phyloP scores from a whole-genome alignment of 1,139 yeast species.

The Yamadazyma trypodendri region DNA sequence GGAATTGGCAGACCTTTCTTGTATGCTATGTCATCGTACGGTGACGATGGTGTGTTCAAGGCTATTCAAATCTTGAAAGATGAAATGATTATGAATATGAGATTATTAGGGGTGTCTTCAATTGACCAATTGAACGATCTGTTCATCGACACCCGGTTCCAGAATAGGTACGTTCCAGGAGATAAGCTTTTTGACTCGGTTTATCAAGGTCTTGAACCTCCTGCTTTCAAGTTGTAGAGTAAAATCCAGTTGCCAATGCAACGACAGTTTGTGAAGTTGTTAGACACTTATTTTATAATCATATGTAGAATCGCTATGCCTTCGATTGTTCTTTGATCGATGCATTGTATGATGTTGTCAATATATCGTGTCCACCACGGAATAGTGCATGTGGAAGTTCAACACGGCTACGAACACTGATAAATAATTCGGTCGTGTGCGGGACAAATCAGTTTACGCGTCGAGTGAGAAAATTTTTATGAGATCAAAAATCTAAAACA shows the following conservation, averaged over 20 bases:
- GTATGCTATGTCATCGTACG: constrained; percentile 71
- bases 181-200: constrained; percentile 37
- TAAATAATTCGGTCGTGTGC: neutral
- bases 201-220: constrained; percentile 39
- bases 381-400: too few relatives aligned
- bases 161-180: constrained; percentile 24
- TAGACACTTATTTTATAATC: neutral
- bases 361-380: neutral
- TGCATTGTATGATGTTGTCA: neutral
- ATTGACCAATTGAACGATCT: constrained; percentile 60
- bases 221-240: constrained; percentile 16
- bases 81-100: constrained; percentile 85
- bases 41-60: constrained; percentile 73
- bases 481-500: constrained; percentile 5
- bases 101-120: constrained; percentile 73
- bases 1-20: constrained; percentile 74
- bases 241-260: neutral
- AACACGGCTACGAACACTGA: neutral
- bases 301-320: neutral
- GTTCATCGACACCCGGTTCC: constrained; percentile 30
- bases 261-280: too few relatives aligned
- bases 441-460: constrained; percentile 2
- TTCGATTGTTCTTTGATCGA: neutral
- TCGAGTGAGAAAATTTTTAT: constrained; percentile 6
- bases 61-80: constrained; percentile 78